A percentile compares a stretch with the other conserved stretches of the same genome.
These are phyloP conservation scores for Acrodontium crateriforme DNA, from an alignment of 2,329 filamentous ascomycete genomes.

Conservation along the genomic window DNA sequence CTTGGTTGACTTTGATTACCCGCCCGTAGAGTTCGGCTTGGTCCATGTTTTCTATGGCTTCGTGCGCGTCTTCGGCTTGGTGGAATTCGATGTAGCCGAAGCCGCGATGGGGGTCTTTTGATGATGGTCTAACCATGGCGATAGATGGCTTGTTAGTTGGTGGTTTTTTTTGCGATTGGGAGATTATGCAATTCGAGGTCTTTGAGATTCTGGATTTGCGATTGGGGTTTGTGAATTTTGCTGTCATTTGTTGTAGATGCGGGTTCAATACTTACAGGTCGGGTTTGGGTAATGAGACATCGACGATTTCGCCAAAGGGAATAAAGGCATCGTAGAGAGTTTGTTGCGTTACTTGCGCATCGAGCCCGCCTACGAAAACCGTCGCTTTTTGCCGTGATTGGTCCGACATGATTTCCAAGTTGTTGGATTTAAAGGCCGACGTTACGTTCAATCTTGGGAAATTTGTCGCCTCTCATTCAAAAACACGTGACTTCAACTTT, in stretches of 20 bases:
- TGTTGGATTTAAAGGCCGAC: slow-evolving; percentile 1
- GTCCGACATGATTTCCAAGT: slow-evolving; percentile 54
- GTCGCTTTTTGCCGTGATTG: slow-evolving; percentile 67
- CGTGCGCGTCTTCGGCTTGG: slow-evolving; percentile 67
- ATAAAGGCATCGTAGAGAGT: slow-evolving; percentile 84
- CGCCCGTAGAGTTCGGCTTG: slow-evolving; percentile 88
- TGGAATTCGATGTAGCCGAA: slow-evolving; percentile 97
- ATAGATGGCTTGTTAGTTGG: slow-evolving; percentile 1
- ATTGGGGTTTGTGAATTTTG: neutral
- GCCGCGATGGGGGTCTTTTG: slow-evolving; percentile 68
- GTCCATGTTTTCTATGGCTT: slow-evolving; percentile 99
- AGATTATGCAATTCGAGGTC: too few species aligned
- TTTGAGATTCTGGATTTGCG: neutral
- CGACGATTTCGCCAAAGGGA: slow-evolving; percentile 89
- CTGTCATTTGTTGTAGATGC: too few species aligned
- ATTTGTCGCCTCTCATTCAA: too few species aligned
- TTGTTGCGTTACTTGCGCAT: slow-evolving; percentile 58
- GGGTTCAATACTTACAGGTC: slow-evolving; percentile 53
- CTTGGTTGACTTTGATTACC: slow-evolving; percentile 80
- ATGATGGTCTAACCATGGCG: slow-evolving; percentile 37
- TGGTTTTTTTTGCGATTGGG: neutral
- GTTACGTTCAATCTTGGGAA: too few species aligned
- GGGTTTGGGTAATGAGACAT: slow-evolving; percentile 79
- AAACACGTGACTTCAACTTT: too few species aligned
- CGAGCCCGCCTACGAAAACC: slow-evolving; percentile 80